Evolutionary conservation across 129 eudicot genomes (phyloP), one percentile per base, ranked within the genome.

Genomic region (Saposhnikovia divaricata): DNA sequence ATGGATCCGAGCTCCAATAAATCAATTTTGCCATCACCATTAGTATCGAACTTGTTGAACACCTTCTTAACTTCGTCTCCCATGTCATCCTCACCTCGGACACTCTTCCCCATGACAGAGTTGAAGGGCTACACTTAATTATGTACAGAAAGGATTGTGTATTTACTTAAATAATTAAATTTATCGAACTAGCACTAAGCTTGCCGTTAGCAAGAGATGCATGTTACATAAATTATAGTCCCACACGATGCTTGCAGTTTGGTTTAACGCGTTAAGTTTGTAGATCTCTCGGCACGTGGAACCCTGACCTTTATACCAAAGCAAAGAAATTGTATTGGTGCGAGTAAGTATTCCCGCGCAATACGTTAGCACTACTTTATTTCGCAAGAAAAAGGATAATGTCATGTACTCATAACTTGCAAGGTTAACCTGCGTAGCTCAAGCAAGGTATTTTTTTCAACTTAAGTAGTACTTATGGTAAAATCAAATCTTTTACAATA

Each of bases 21-120:
- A n/a, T 96, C 90, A 72, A 94, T 94, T 83, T 82, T 88, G 10
- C 96, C 97, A 82, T 94, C 98, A 65, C 98, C 97, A 74, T 92
- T 90, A 13, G 83, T 82, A 76, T 92, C 97, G 72, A 88, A 92
- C 80, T 90, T 90, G 10, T 68, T 75, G 88, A 92, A 92, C 5
- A 92, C 84, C 59, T 83, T 77, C 79, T 87, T 87, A 15, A 83
- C 82, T 73, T 92, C 69, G 16, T 61, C 93, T 13, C 78, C 77
- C 12, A 61, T 75, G 31, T 65, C 83, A 45, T 69, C 69, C n/a
- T 74, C 14, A 3, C 55, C 4, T 31, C 6, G 76, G 0, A 27
- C 34, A 37, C 16, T 45, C 78, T 80, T 83, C 3, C 82, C 78
- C 91, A 85, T 82, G n/a, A 61, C 34, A n/a, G 31, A 61, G 37